Evolutionary conservation across 2,329 filamentous ascomycete species (phyloP).

Genomic region (Neopestalotiopsis sp.): DNA sequence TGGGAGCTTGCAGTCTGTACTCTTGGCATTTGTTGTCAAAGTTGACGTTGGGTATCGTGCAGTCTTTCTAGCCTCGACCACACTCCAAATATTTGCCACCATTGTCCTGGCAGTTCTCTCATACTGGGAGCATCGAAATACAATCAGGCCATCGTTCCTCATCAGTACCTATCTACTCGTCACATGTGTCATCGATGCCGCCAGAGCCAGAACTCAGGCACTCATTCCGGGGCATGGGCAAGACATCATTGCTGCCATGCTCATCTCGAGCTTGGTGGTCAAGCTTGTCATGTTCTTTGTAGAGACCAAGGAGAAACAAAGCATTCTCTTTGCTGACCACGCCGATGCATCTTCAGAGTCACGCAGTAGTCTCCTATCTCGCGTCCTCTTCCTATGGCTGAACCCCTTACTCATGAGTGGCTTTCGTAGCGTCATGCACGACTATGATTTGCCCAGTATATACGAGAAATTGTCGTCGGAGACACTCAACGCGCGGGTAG

Average conservation of each 20-base stretch:
- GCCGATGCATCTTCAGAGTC: conserved; percentile 4
- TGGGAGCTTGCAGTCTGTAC: conserved; percentile 5
- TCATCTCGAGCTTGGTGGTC: neutral
- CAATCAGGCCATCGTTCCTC: conserved; percentile 10
- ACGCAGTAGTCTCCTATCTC: conserved; percentile 7
- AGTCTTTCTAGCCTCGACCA: neutral
- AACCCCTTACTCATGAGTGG: neutral
- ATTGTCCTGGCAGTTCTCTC: conserved; percentile 7
- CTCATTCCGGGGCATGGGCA: conserved; percentile 10
- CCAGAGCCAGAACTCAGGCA: conserved; percentile 14
- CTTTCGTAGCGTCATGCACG: neutral
- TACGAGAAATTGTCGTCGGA: conserved; percentile 11
- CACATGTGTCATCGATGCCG: conserved; percentile 14
- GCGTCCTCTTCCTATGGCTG: conserved; percentile 11
- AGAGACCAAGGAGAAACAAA: conserved; percentile 8
- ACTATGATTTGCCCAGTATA: neutral
- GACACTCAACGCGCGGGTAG: conserved; percentile 1
- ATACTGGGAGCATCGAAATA: conserved; percentile 9
- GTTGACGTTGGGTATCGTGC: neutral
- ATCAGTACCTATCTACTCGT: conserved; percentile 7
- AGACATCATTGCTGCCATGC: neutral
- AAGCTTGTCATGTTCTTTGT: conserved; percentile 6
- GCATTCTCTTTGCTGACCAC: neutral
- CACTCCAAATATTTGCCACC: conserved; percentile 1
- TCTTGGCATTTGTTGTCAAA: neutral